Percentiles rank a stretch among this genome's conserved stretches.
Evolutionary conservation across 1,139 yeast species (phyloP).

Genomic region (Blastobotrys serpentis): DNA sequence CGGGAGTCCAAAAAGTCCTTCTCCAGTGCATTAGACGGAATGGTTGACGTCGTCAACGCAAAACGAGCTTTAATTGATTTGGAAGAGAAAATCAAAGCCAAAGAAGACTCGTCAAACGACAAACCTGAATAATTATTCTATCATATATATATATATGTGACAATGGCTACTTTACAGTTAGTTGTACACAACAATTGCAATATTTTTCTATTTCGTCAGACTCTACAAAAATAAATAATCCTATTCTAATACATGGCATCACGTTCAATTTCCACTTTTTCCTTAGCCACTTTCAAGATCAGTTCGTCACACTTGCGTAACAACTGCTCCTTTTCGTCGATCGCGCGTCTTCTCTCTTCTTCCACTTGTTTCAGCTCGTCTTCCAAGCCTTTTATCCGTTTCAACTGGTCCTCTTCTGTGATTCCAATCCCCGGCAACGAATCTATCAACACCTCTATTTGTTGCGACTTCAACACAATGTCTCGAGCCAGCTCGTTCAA

Average conservation of each 20-base stretch:
- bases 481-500: constrained; percentile 66
- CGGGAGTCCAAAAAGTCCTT: constrained; percentile 45
- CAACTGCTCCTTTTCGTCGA: constrained; percentile 64
- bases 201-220: no score
- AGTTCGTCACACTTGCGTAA: constrained; percentile 66
- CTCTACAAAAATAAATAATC: no score
- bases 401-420: constrained; percentile 70
- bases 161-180: no score
- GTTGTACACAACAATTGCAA: no score
- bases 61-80: constrained; percentile 22
- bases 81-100: constrained; percentile 13
- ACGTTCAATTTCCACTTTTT: constrained; percentile 41
- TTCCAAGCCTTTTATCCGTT: constrained; percentile 62
- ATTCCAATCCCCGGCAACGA: constrained; percentile 93
- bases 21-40: constrained; percentile 34
- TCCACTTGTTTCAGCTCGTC: constrained; percentile 63
- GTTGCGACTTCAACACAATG: constrained; percentile 79
- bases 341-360: constrained; percentile 54
- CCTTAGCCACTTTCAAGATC: constrained; percentile 60
- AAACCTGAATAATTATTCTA: neutral
- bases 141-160: no score
- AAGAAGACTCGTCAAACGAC: no score
- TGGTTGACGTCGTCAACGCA: constrained; percentile 37
- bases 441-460: constrained; percentile 80
- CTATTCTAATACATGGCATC: constrained; percentile 7